Percentiles rank a stretch among this genome's conserved stretches.
Evolutionary conservation across 2,329 filamentous ascomycete genomes (phyloP).

Genomic region (Trichoderma atroviride): DNA sequence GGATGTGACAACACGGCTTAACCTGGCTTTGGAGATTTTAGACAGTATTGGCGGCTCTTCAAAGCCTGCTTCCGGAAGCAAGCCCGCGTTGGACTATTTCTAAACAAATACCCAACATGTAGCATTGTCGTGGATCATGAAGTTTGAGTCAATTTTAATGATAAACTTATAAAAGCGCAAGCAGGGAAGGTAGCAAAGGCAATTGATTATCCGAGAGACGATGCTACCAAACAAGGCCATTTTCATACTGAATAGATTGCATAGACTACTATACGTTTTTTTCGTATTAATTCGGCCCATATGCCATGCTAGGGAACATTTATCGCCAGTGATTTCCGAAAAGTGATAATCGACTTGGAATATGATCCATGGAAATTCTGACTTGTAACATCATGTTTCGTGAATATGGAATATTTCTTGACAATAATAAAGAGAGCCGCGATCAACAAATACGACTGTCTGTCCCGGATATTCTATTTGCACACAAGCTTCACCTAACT

Average conservation of each 20-base stretch:
- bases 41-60: conserved; percentile 35
- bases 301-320: no score
- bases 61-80: background rate
- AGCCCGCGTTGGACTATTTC: conserved; percentile 21
- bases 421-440: no score
- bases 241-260: background rate
- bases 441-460: background rate
- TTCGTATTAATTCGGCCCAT: background rate
- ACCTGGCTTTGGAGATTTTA: conserved; percentile 56
- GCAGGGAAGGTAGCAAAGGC: background rate
- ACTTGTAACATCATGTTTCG: no score
- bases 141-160: background rate
- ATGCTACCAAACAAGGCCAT: background rate
- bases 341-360: background rate
- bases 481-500: background rate
- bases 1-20: conserved; percentile 27
- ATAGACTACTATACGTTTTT: background rate
- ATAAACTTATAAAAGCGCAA: background rate
- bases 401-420: background rate
- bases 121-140: background rate
- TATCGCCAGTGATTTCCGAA: background rate
- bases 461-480: background rate
- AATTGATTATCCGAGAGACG: background rate
- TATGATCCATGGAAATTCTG: background rate
- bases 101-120: background rate